Evolutionary conservation across 345 rosid species (phyloP).

Genomic region (Gynandropsis gynandra): DNA sequence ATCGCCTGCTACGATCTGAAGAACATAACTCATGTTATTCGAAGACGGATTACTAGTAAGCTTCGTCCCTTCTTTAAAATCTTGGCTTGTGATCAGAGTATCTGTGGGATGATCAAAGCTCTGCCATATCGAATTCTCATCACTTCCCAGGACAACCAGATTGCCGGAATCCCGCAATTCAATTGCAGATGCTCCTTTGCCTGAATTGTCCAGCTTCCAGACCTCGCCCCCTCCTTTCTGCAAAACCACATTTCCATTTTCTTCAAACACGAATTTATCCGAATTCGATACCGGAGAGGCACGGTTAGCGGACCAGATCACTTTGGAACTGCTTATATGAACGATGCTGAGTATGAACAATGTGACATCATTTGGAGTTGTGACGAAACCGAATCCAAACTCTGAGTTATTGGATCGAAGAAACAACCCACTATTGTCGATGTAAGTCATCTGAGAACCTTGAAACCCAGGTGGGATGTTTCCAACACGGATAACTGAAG

Average conservation of each 20-base stretch:
- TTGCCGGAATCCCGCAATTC: constrained; percentile 79
- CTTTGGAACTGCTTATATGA: constrained; percentile 30
- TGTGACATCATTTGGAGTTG: constrained; percentile 35
- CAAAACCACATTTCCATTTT: constrained; percentile 50
- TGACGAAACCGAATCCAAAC: constrained; percentile 56
- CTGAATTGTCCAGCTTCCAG: constrained; percentile 50
- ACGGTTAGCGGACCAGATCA: constrained; percentile 81
- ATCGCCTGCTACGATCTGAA: constrained; percentile 74
- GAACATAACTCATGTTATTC: constrained; percentile 51
- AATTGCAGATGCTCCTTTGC: constrained; percentile 50
- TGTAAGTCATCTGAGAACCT: constrained; percentile 71
- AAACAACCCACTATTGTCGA: constrained; percentile 58
- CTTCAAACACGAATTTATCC: constrained; percentile 46
- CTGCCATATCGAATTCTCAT: constrained; percentile 49
- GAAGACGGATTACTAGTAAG: constrained; percentile 47
- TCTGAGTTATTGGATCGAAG: constrained; percentile 52
- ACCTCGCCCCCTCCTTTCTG: constrained; percentile 34
- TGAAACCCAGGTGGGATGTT: constrained; percentile 37
- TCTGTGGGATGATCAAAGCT: constrained; percentile 83
- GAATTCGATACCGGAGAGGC: constrained; percentile 53
- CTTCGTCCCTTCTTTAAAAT: constrained; percentile 57
- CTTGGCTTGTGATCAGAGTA: constrained; percentile 59
- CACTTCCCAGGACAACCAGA: constrained; percentile 48
- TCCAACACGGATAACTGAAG: constrained; percentile 30
- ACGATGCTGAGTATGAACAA: constrained; percentile 45